Conservation (phyloP, 2,329 filamentous ascomycete genomes). For the Phaeosphaeriaceae sp. region DNA sequence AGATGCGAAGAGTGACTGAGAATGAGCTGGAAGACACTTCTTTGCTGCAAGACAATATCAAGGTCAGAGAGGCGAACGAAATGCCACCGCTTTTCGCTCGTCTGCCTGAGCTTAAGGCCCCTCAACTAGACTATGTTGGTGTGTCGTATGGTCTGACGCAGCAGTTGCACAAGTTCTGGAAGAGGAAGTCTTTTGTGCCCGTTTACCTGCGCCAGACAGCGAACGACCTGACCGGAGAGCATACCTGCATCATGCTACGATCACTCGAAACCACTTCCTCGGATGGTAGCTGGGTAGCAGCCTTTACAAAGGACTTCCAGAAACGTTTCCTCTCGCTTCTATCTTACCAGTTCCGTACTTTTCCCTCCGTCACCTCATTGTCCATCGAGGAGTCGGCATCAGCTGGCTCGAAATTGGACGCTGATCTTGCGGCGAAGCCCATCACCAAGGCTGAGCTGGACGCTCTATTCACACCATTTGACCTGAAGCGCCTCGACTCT, state of each 20-base stretch:
- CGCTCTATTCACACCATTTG: constrained; percentile 81
- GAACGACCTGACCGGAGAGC: constrained; percentile 95
- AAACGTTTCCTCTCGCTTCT: constrained; percentile 88
- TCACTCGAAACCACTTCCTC: constrained; percentile 65
- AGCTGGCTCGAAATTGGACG: constrained; percentile 72
- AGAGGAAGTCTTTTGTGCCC: constrained; percentile 81
- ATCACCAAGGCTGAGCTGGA: constrained; percentile 81
- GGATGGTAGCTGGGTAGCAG: constrained; percentile 84
- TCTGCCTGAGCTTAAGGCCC: constrained; percentile 80
- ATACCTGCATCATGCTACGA: constrained; percentile 96
- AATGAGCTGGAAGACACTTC: constrained; percentile 77
- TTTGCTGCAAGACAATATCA: constrained; percentile 85
- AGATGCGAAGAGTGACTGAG: constrained; percentile 81
- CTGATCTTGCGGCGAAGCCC: constrained; percentile 56
- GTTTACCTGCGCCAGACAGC: constrained; percentile 95
- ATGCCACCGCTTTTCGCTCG: constrained; percentile 95
- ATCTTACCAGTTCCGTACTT: constrained; percentile 89
- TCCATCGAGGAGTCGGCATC: constrained; percentile 88
- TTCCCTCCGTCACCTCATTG: constrained; percentile 78
- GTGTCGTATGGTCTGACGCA: constrained; percentile 93
- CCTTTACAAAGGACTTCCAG: constrained; percentile 93
- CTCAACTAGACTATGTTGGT: constrained; percentile 87
- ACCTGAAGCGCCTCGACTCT: constrained; percentile 91
- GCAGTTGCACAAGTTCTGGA: constrained; percentile 95
- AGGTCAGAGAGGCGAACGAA: constrained; percentile 84